Percentiles rank a stretch among this genome's conserved stretches.
Evolutionary conservation across 2,329 filamentous ascomycete species (phyloP).

Genomic region (Lasiodiplodia sp.): DNA sequence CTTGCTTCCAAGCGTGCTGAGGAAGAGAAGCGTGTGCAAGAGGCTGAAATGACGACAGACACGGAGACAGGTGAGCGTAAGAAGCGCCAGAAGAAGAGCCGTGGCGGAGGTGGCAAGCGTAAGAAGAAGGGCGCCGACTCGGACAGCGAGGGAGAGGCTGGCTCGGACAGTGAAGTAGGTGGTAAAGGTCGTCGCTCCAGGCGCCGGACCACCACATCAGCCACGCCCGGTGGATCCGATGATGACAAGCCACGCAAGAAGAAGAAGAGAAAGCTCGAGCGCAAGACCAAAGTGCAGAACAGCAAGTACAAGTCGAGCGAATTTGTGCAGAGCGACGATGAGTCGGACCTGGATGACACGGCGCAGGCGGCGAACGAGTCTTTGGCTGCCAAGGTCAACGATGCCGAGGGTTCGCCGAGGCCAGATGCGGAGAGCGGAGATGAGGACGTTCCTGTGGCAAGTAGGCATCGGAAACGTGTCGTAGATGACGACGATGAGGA

Average conservation of each 20-base stretch:
- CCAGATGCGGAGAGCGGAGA: slow-evolving; percentile 33
- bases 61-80: slow-evolving; percentile 81
- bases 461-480: slow-evolving; percentile 31
- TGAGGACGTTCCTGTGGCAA: slow-evolving; percentile 22
- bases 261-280: slow-evolving; percentile 68
- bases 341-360: slow-evolving; percentile 30
- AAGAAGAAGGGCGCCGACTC: slow-evolving; percentile 69
- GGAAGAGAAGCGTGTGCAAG: slow-evolving; percentile 71
- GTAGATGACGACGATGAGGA: slow-evolving; percentile 33
- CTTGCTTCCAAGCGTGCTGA: slow-evolving; percentile 75
- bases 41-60: slow-evolving; percentile 68
- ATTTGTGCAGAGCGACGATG: slow-evolving; percentile 80
- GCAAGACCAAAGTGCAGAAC: slow-evolving; percentile 52
- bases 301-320: slow-evolving; percentile 87
- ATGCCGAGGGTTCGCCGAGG: slow-evolving; percentile 36
- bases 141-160: slow-evolving; percentile 55
- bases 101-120: slow-evolving; percentile 54
- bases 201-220: slow-evolving; percentile 44
- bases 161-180: slow-evolving; percentile 47
- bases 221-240: slow-evolving; percentile 54
- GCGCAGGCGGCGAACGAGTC: slow-evolving; percentile 28
- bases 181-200: slow-evolving; percentile 42
- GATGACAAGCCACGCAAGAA: slow-evolving; percentile 67
- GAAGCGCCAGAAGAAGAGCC: slow-evolving; percentile 67
- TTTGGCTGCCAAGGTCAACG: slow-evolving; percentile 29